These are phyloP conservation scores for Saccharomyces hybrid DNA, from an alignment of 1,139 yeast species.

Conservation along the genomic window DNA sequence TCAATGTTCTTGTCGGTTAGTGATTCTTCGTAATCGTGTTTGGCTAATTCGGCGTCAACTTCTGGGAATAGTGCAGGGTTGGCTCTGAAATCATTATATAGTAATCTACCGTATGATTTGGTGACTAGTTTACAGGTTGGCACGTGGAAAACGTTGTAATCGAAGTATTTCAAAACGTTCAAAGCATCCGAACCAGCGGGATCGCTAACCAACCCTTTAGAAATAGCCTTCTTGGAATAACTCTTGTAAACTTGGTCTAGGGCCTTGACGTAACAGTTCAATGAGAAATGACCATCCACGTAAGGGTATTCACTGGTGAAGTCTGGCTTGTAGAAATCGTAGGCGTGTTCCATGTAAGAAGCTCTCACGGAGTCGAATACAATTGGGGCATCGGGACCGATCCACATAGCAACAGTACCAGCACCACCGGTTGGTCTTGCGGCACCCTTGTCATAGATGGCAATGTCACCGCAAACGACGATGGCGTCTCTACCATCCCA, in stretches of 20 bases:
- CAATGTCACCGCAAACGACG: conserved; percentile 96
- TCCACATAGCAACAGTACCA: conserved; percentile 88
- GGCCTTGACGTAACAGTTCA: conserved; percentile 90
- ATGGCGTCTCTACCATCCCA: conserved; percentile 99
- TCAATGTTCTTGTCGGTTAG: conserved; percentile 75
- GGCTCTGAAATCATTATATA: conserved; percentile 77
- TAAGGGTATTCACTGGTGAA: conserved; percentile 94
- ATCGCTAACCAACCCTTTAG: conserved; percentile 40
- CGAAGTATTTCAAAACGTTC: conserved; percentile 66
- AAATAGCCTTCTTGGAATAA: conserved; percentile 73
- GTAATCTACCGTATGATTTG: conserved; percentile 86
- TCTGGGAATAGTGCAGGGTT: conserved; percentile 59
- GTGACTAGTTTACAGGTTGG: conserved; percentile 95
- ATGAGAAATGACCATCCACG: conserved; percentile 95
- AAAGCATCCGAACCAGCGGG: conserved; percentile 38
- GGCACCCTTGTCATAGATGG: conserved; percentile 92
- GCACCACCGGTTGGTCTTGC: conserved; percentile 99
- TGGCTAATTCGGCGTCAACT: conserved; percentile 47
- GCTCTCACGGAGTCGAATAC: conserved; percentile 87
- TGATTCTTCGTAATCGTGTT: conserved; percentile 66
- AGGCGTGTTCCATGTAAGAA: conserved; percentile 89
- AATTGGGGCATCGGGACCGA: conserved; percentile 97
- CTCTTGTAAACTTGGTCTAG: conserved; percentile 77
- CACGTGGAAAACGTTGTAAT: conserved; percentile 94
- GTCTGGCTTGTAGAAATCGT: conserved; percentile 97